These are phyloP conservation scores for Jackrogersella minutella DNA, from an alignment of 495 filamentous ascomycete genomes.

Conservation along the genomic window DNA sequence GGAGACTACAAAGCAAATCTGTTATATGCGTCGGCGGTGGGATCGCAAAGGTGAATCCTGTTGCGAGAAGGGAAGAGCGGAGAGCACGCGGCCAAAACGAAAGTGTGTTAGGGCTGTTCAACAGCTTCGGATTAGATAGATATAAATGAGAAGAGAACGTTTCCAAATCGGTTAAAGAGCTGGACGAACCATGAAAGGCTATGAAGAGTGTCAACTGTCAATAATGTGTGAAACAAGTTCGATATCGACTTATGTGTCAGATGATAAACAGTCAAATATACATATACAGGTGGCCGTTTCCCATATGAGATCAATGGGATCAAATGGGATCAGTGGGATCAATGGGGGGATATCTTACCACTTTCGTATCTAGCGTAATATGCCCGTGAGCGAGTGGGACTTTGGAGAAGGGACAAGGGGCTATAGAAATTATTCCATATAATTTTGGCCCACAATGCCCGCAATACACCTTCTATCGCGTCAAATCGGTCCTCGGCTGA, in stretches of 20 bases:
- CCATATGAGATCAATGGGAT: slow-evolving; percentile 19
- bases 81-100: slow-evolving; percentile 15
- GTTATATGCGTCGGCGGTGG: slow-evolving; percentile 2
- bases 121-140: slow-evolving; percentile 34
- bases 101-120: slow-evolving; percentile 30
- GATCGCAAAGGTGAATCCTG: slow-evolving; percentile 14
- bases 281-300: slow-evolving; percentile 23
- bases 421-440: slow-evolving; percentile 19
- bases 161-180: slow-evolving; percentile 1
- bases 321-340: slow-evolving; percentile 12
- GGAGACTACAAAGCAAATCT: no score
- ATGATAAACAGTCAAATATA: slow-evolving; percentile 26
- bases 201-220: slow-evolving; percentile 14
- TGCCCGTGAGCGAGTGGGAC: slow-evolving; percentile 27
- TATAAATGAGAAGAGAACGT: slow-evolving; percentile 23
- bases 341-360: slow-evolving; percentile 27
- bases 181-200: neutral
- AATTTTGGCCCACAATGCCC: no score
- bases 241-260: slow-evolving; percentile 28
- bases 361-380: slow-evolving; percentile 23
- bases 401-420: slow-evolving; percentile 30
- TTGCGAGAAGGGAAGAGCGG: slow-evolving; percentile 12
- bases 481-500: slow-evolving; percentile 29
- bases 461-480: slow-evolving; percentile 23
- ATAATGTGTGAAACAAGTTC: slow-evolving; percentile 26